Evolutionary conservation across 768 basidiomycete genomes (phyloP), one percentile per base, ranked within the genome.

Genomic region (Hygrocybe coccinea): DNA sequence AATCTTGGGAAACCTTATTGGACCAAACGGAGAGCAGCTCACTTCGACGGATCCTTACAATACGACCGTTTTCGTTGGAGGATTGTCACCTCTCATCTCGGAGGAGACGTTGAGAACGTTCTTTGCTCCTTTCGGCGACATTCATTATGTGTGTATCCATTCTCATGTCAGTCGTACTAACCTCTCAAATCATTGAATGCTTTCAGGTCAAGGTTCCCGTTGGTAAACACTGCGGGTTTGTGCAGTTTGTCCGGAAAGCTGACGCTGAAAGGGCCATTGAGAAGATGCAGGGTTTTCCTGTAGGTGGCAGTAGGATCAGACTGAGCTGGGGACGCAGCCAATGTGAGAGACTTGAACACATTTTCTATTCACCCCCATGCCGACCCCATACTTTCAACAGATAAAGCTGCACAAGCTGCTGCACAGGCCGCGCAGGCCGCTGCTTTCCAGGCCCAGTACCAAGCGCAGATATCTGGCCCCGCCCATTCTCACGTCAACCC

Each of bases 251-350:
- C 24, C 81, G 86, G 60, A 93, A 95, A 70, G 83, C 82, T 9
- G 94, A 97, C 70, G 94, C 94, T 10, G 92, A 95, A 69, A 79
- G 82, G 36, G 92, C 93, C 8, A 97, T 97, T 58, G 89, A 93
- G 72, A 92, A 91, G 72, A 94, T 95, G 93, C 93, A 95, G 74
- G 93, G 92, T 22, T 95, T 94, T 67, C 91, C 92, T 3, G 86
- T 97, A 60, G 92, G 91, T 34, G 94, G 94, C 14, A 92, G 91
- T 60, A 79, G 90, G 63, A 93, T 97, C 60, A 81, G 94, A 35
- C 72, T 95, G 59, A 91, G 89, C 65, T 97, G 94, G 94, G 94
- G 94, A 39, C 79, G 93, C 46, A 91, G 89, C 71, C 92, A 95
- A 80, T 92, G 91, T 92, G 55, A 43, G 84, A 76, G n/a, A 15